These are phyloP conservation scores for Colletotrichum tropicicola DNA, from an alignment of 2,329 filamentous ascomycete species.

Conservation along the genomic window DNA sequence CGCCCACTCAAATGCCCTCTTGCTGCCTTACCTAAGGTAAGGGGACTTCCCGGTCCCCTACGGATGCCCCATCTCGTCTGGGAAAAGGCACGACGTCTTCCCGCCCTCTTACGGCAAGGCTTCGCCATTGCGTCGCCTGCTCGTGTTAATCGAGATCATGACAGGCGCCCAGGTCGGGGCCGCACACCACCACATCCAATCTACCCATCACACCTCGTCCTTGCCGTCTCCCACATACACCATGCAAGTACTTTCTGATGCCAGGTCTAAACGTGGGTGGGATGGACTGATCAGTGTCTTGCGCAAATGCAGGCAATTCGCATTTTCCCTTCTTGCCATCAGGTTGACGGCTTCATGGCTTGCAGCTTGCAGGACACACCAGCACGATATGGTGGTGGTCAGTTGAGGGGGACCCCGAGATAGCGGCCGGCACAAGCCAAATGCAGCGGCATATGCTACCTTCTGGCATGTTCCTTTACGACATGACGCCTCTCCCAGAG, in stretches of 20 bases:
- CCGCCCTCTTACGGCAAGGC: constrained; percentile 13
- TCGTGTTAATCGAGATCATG: constrained; percentile 28
- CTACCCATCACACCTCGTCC: constrained; percentile 15
- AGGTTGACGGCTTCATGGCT: constrained; percentile 25
- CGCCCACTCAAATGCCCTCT: constrained; percentile 1
- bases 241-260: constrained; percentile 29
- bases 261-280: constrained; percentile 16
- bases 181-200: constrained; percentile 23
- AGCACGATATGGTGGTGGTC: constrained; percentile 7
- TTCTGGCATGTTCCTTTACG: neutral
- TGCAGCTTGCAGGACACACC: constrained; percentile 25
- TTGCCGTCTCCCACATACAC: constrained; percentile 10
- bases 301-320: constrained; percentile 18
- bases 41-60: neutral
- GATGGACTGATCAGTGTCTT: constrained; percentile 24
- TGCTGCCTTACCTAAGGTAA: neutral
- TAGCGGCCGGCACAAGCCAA: constrained; percentile 20
- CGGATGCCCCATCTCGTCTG: constrained; percentile 8
- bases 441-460: constrained; percentile 10
- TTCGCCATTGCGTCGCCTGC: neutral
- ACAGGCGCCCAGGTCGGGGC: neutral
- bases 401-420: constrained; percentile 17
- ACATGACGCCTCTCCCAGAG: neutral
- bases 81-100: constrained; percentile 6
- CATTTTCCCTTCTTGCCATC: neutral